Evolutionary conservation across 164 flowering plant genomes (phyloP).

Genomic region (Stephania japonica): DNA sequence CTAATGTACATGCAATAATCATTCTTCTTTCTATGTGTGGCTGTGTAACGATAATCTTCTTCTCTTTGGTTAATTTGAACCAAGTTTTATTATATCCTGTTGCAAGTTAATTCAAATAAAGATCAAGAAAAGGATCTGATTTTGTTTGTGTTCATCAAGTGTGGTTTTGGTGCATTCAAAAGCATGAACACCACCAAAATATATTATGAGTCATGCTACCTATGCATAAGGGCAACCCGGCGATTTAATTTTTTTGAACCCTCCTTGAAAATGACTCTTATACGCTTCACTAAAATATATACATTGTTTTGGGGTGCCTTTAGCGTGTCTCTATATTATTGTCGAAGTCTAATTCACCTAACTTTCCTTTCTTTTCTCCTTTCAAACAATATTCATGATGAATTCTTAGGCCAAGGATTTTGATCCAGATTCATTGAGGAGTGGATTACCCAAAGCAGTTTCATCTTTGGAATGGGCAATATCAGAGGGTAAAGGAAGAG

Average conservation of each 20-base stretch:
- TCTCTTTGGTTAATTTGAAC: neutral
- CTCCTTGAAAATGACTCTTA: too few species aligned
- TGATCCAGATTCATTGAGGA: slow-evolving; percentile 82
- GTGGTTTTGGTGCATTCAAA: neutral
- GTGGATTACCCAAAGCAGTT: slow-evolving; percentile 74
- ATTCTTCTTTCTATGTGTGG: neutral
- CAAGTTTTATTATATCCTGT: neutral
- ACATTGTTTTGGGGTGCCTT: too few species aligned
- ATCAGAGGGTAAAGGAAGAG: slow-evolving; percentile 76
- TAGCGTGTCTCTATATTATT: too few species aligned
- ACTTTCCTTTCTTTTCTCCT: neutral
- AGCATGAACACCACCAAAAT: neutral
- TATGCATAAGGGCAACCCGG: too few species aligned
- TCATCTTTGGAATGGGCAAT: slow-evolving; percentile 85
- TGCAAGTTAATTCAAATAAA: neutral
- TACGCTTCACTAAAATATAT: too few species aligned
- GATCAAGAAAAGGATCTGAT: neutral
- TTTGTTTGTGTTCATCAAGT: neutral
- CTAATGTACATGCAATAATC: neutral
- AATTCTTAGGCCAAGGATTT: slow-evolving; percentile 73
- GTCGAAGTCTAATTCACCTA: neutral
- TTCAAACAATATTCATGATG: neutral
- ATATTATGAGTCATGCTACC: too few species aligned
- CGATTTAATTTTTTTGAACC: too few species aligned
- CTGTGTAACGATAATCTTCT: neutral